phyloP scores from a whole-genome alignment of 768 basidiomycete genomes.

The Lactarius hengduanensis region DNA sequence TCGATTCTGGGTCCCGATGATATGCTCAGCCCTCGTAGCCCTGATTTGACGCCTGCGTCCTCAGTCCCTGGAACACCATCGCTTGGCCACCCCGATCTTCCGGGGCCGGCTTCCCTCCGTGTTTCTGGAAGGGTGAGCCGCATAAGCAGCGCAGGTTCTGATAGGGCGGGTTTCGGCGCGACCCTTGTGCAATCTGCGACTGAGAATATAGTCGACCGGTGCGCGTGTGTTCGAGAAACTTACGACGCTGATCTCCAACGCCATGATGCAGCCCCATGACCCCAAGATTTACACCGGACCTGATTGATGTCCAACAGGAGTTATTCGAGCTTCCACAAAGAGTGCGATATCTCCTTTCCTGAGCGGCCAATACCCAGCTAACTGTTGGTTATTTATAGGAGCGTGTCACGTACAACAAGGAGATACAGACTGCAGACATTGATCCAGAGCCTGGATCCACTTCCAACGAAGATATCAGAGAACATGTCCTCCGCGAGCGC shows the following conservation, averaged over 20 bases:
- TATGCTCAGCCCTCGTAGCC: constrained; percentile 50
- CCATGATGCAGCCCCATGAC: constrained; percentile 51
- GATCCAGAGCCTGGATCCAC: constrained; percentile 52
- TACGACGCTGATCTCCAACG: background rate
- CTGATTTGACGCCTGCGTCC: constrained; percentile 65
- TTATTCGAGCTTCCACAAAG: constrained; percentile 87
- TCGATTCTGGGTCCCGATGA: constrained; percentile 49
- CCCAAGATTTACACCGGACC: constrained; percentile 65
- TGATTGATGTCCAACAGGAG: constrained; percentile 89
- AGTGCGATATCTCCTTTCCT: constrained; percentile 41
- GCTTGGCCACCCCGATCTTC: constrained; percentile 39
- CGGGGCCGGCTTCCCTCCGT: constrained; percentile 40
- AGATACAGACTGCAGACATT: constrained; percentile 71
- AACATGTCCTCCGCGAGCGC: constrained; percentile 63
- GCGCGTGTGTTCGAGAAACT: constrained; percentile 30
- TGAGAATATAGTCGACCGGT: constrained; percentile 72
- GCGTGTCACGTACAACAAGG: constrained; percentile 80
- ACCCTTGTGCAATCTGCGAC: constrained; percentile 50
- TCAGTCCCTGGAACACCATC: constrained; percentile 73
- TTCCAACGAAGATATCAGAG: constrained; percentile 73
- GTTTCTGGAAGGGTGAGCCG: constrained; percentile 66
- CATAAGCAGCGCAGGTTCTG: constrained; percentile 63
- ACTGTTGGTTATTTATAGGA: constrained; percentile 44
- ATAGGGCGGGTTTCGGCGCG: constrained; percentile 44
- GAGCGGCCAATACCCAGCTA: background rate